Base-by-base conservation (phyloP, 345 rosid species). In the Dimocarpus longan region DNA sequence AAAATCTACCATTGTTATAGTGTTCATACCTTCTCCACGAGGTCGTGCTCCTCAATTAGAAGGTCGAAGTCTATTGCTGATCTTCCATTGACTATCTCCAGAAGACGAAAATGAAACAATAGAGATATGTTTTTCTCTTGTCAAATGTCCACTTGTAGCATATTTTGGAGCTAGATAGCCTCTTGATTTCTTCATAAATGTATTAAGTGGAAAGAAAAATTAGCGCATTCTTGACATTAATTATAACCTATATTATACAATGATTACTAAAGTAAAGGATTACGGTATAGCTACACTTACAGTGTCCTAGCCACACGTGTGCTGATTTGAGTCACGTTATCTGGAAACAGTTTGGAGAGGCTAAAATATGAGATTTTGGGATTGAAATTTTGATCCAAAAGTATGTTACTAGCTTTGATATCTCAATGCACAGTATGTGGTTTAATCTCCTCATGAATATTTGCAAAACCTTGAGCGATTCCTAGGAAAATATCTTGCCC, bases 351-450 rank as follows among this genome's bases (percentile, higher is more conserved):
- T 26, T 83, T 83, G 10, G 86, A 86, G 44, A 84, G 87, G 0
- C 91, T 86, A 26, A 84, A 88, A 82, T 88, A 87, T 10, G 91
- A 84, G 64, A 86, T 12, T 81, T 81, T 86, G 11, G 91, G 86
- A 59, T 63, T 52, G 48, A 84, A 79, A 75, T 84, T 77, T 8
- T 75, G 83, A 60, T 86, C 89, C 75, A 88, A 76, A 54, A 88
- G 87, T 4, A 88, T 81, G 37, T 88, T 86, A 78, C 82, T 85
- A 4, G 84, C 80, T 71, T 88, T 85, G 65, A 88, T 80, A 71
- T 86, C 91, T 70, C 90, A 73, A 60, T 86, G 88, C 70, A 88
- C 81, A 22, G 81, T 82, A 16, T 76, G 80, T 8, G 86, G 91
- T 24, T 79, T 75, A 16, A 82, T 56, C 59, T 86, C 84, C 52